These are phyloP conservation scores for Taxillus chinensis DNA, from an alignment of 164 flowering plant genomes.

Conservation along the genomic window DNA sequence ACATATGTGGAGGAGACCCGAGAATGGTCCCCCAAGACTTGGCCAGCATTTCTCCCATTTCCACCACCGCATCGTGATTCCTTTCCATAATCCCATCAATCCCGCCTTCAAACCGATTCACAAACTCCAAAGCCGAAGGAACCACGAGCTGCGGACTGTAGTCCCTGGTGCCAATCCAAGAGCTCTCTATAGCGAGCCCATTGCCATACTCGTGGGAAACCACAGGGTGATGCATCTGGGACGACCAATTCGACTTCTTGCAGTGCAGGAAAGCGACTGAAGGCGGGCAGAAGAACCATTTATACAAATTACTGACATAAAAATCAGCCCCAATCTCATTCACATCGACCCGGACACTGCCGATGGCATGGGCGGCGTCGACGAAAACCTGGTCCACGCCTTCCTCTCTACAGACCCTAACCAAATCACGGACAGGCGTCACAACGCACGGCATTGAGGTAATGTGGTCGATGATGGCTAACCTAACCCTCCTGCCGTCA, in stretches of 20 bases:
- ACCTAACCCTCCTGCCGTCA: background rate
- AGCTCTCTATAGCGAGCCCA: background rate
- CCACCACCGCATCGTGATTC: background rate
- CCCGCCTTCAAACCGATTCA: background rate
- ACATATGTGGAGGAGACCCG: constrained; percentile 1
- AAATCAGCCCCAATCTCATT: background rate
- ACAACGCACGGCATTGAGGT: background rate
- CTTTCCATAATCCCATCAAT: background rate
- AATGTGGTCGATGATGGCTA: background rate
- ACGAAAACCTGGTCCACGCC: constrained; percentile 1
- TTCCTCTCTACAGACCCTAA: background rate
- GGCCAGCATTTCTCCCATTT: constrained; percentile 1
- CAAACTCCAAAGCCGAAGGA: background rate
- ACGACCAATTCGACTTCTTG: background rate
- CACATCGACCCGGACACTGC: constrained; percentile 1
- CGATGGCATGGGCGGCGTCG: constrained; percentile 1
- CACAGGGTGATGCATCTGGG: background rate
- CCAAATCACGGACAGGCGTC: background rate
- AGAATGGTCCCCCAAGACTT: constrained; percentile 1
- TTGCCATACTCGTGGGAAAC: constrained; percentile 4
- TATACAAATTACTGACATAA: constrained; percentile 2
- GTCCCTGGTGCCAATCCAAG: constrained; percentile 1
- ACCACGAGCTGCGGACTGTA: background rate
- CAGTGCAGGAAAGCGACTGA: background rate
- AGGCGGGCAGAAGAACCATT: constrained; percentile 2